A percentile compares a stretch with the other conserved stretches of the same genome.
Evolutionary conservation across 768 basidiomycete species (phyloP).

Genomic region (Pluteus cervinus): DNA sequence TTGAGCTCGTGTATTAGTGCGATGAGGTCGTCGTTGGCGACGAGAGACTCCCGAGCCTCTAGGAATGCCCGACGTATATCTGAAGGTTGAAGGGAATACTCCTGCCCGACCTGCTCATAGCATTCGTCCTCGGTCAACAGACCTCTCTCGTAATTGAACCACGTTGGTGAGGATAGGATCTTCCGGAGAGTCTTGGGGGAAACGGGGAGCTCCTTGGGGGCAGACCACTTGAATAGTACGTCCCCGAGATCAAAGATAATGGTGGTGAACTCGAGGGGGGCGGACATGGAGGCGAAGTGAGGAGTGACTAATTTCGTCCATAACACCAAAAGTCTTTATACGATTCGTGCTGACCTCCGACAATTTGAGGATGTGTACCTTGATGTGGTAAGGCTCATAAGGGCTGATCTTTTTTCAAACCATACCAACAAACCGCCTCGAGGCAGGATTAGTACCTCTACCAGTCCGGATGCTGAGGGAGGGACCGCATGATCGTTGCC

Average conservation of each 20-base stretch:
- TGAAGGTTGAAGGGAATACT: conserved; percentile 29
- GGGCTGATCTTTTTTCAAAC: too few relatives aligned
- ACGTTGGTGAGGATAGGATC: conserved; percentile 39
- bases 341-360: too few relatives aligned
- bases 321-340: too few relatives aligned
- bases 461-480: too few relatives aligned
- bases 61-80: conserved; percentile 40
- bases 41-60: conserved; percentile 41
- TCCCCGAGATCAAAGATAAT: conserved; percentile 53
- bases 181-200: conserved; percentile 31
- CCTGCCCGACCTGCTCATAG: conserved; percentile 32
- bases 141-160: conserved; percentile 51
- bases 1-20: conserved; percentile 41
- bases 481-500: too few relatives aligned
- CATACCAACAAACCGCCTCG: too few relatives aligned
- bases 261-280: conserved; percentile 13
- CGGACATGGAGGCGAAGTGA: too few relatives aligned
- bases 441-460: too few relatives aligned
- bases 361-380: too few relatives aligned
- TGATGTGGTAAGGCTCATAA: too few relatives aligned
- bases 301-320: too few relatives aligned
- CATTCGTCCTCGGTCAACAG: conserved; percentile 36
- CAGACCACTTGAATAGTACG: conserved; percentile 51
- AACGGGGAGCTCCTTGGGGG: conserved; percentile 36
- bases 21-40: conserved; percentile 38